phyloP scores from a whole-genome alignment of 768 basidiomycete species.

The Suillus subalutaceus region DNA sequence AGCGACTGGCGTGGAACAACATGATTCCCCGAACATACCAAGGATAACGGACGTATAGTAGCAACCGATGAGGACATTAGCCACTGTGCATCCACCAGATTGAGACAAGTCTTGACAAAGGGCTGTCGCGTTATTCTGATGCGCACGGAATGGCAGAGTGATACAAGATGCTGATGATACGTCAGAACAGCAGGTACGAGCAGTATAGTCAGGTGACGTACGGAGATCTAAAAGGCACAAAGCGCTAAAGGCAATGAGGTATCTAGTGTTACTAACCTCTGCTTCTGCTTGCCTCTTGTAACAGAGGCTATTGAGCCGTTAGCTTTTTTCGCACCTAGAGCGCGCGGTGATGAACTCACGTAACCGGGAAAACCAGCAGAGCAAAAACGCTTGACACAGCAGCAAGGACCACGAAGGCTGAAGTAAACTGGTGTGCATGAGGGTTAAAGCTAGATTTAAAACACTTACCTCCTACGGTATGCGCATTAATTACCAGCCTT shows the following conservation, averaged over 20 bases:
- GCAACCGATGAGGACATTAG: constrained; percentile 28
- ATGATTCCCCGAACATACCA: constrained; percentile 24
- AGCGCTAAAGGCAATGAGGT: constrained; percentile 24
- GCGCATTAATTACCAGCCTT: constrained; percentile 19
- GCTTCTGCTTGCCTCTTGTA: constrained; percentile 7
- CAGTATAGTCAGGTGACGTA: constrained; percentile 10
- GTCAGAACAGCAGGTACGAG: neutral
- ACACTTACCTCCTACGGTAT: constrained; percentile 24
- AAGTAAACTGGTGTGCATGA: neutral
- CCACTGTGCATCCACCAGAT: constrained; percentile 20
- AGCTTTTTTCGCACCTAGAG: neutral
- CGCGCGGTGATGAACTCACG: constrained; percentile 16
- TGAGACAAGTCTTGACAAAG: constrained; percentile 35
- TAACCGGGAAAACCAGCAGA: constrained; percentile 17
- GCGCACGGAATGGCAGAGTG: constrained; percentile 31
- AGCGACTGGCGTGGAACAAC: constrained; percentile 4
- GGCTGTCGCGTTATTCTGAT: constrained; percentile 16
- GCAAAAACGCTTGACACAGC: constrained; percentile 16
- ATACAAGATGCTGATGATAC: constrained; percentile 19
- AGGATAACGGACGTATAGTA: constrained; percentile 29
- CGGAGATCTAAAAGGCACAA: constrained; percentile 23
- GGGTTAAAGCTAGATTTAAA: neutral
- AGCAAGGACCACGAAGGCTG: constrained; percentile 25
- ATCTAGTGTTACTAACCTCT: constrained; percentile 24
- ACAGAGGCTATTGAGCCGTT: constrained; percentile 15